Evolutionary conservation across 768 basidiomycete species (phyloP).

Genomic region (Arthromyces matolae): DNA sequence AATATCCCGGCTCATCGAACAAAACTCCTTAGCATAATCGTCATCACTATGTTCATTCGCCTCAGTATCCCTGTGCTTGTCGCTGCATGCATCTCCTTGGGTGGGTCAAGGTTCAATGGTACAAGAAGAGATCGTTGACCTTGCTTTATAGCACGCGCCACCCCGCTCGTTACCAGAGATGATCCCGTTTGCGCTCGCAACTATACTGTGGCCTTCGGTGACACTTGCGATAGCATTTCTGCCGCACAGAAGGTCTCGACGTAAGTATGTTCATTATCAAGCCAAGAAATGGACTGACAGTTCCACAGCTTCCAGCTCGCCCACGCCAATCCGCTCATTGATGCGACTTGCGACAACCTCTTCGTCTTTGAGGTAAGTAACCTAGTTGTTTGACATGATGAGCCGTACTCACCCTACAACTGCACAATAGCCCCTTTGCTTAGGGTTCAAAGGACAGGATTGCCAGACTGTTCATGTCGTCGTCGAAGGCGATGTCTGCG

Average conservation of each 20-base stretch:
- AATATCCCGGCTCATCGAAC: no score
- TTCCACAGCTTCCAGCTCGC: constrained; percentile 52
- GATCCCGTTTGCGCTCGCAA: constrained; percentile 40
- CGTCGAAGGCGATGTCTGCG: constrained; percentile 48
- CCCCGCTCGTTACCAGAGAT: constrained; percentile 5
- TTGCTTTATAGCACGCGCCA: constrained; percentile 2
- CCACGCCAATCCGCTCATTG: constrained; percentile 46
- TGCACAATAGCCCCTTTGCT: constrained; percentile 40
- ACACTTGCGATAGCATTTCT: constrained; percentile 57
- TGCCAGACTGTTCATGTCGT: constrained; percentile 51
- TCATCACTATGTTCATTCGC: constrained; percentile 16
- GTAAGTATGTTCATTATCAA: constrained; percentile 25
- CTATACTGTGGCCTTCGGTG: constrained; percentile 47
- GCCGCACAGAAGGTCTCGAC: constrained; percentile 43
- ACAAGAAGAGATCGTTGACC: background rate
- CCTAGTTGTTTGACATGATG: background rate
- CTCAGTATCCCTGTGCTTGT: constrained; percentile 4
- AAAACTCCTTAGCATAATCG: no score
- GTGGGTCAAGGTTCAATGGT: background rate
- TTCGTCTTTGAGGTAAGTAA: constrained; percentile 41
- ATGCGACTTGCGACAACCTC: constrained; percentile 56
- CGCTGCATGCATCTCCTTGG: constrained; percentile 10
- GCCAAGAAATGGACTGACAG: background rate
- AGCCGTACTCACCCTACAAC: background rate
- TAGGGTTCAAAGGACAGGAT: constrained; percentile 54